phyloP scores from a whole-genome alignment of 2,329 filamentous ascomycete species.

The Cladosporium colombiae region DNA sequence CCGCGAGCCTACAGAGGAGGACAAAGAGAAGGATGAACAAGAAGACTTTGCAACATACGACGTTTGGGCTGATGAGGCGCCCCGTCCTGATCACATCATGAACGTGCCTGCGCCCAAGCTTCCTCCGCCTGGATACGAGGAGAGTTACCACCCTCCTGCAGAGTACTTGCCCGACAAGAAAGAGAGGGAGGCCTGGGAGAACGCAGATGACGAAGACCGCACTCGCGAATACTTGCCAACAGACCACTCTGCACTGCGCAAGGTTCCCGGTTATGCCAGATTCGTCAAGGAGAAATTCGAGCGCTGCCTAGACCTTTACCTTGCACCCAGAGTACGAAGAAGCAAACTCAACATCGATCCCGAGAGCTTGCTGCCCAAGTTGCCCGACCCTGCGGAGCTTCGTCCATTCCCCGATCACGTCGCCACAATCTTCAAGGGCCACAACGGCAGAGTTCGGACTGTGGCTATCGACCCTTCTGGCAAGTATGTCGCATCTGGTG shows the following conservation, averaged over 20 bases:
- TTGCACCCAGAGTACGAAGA: slow-evolving; percentile 87
- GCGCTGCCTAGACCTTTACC: slow-evolving; percentile 89
- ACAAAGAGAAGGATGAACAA: slow-evolving; percentile 58
- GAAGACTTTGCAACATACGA: slow-evolving; percentile 77
- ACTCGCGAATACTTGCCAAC: slow-evolving; percentile 85
- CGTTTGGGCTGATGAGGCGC: slow-evolving; percentile 90
- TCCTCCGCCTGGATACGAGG: slow-evolving; percentile 87
- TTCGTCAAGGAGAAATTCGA: slow-evolving; percentile 97
- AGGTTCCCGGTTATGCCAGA: slow-evolving; percentile 85
- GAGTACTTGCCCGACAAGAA: slow-evolving; percentile 88
- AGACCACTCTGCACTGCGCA: slow-evolving; percentile 79
- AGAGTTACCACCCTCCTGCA: slow-evolving; percentile 93
- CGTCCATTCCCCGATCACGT: slow-evolving; percentile 92
- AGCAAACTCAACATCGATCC: slow-evolving; percentile 97
- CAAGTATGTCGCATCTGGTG: slow-evolving; percentile 83
- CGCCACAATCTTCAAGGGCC: slow-evolving; percentile 82
- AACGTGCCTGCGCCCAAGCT: slow-evolving; percentile 93
- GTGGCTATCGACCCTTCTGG: slow-evolving; percentile 84
- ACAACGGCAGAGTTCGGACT: slow-evolving; percentile 83
- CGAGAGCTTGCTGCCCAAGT: slow-evolving; percentile 84
- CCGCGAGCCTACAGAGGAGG: slow-evolving; percentile 70
- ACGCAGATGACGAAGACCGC: slow-evolving; percentile 83
- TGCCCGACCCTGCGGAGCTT: slow-evolving; percentile 89
- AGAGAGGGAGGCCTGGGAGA: slow-evolving; percentile 83
- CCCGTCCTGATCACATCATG: slow-evolving; percentile 83